phyloP scores from a whole-genome alignment of 768 basidiomycete genomes.

The Agaricus blazei region DNA sequence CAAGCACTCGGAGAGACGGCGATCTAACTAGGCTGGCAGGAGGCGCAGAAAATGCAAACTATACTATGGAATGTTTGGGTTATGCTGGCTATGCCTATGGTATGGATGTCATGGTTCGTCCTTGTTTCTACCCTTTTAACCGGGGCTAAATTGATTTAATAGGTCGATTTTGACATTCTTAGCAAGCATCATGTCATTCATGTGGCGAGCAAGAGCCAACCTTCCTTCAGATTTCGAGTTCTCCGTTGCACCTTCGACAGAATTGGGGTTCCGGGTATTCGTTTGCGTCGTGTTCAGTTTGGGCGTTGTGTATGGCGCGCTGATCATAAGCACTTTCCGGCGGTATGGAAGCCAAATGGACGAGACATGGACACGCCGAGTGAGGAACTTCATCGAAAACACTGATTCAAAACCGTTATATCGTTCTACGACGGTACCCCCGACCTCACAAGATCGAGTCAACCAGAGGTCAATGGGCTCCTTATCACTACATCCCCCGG shows the following conservation, averaged over 20 bases:
- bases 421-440: no score
- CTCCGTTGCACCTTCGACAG: neutral
- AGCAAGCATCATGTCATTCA: constrained; percentile 20
- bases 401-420: no score
- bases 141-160: neutral
- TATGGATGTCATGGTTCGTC: constrained; percentile 11
- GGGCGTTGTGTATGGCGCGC: constrained; percentile 47
- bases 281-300: constrained; percentile 44
- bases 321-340: constrained; percentile 48
- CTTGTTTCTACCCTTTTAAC: no score
- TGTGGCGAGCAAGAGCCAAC: constrained; percentile 16
- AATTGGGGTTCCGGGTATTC: constrained; percentile 28
- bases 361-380: constrained; percentile 1
- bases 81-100: constrained; percentile 11
- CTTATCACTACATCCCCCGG: no score
- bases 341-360: constrained; percentile 42
- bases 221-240: neutral
- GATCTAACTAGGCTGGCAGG: constrained; percentile 24
- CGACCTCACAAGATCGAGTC: no score
- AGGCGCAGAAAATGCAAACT: constrained; percentile 34
- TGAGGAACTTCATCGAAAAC: no score
- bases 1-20: neutral
- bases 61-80: constrained; percentile 56
- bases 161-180: constrained; percentile 23
- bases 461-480: no score